phyloP scores from a whole-genome alignment of 805 yeast species.

The Lachancea nothofagi region DNA sequence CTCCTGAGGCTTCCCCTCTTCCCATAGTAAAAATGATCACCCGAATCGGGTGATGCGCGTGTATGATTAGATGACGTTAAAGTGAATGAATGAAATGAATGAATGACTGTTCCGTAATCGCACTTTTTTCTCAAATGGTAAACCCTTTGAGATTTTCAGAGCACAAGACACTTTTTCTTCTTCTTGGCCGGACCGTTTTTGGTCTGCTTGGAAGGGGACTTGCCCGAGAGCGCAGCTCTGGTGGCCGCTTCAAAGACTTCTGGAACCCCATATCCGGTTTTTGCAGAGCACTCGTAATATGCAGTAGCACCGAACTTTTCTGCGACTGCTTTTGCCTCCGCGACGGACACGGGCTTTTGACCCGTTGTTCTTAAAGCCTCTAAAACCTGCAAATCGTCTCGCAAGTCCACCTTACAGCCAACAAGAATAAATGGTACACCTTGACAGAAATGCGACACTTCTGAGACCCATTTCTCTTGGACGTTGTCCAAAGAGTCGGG shows the following conservation, averaged over 20 bases:
- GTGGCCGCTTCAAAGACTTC: conserved; percentile 92
- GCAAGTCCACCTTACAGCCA: conserved; percentile 86
- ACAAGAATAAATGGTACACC: conserved; percentile 89
- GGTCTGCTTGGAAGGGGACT: conserved; percentile 30
- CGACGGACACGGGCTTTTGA: conserved; percentile 72
- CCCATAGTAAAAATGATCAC: neutral
- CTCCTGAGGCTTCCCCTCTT: neutral
- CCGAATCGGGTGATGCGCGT: neutral
- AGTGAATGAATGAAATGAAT: neutral
- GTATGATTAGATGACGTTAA: neutral
- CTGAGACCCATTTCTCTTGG: conserved; percentile 93
- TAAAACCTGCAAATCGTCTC: conserved; percentile 73
- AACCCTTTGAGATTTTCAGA: conserved; percentile 38
- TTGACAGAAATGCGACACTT: conserved; percentile 88
- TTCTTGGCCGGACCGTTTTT: conserved; percentile 39
- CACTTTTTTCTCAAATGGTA: neutral
- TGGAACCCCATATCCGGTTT: conserved; percentile 84
- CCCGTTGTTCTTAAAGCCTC: conserved; percentile 69
- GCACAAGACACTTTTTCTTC: conserved; percentile 67
- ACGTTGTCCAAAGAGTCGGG: conserved; percentile 92
- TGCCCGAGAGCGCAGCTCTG: conserved; percentile 75
- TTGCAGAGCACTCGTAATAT: conserved; percentile 90
- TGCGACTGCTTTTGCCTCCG: conserved; percentile 84
- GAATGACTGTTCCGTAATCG: neutral
- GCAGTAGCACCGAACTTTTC: conserved; percentile 82